A percentile compares a stretch with the other conserved stretches of the same genome.
phyloP scores from a whole-genome alignment of 208 protist species.

The Phytomonas sp. region DNA sequence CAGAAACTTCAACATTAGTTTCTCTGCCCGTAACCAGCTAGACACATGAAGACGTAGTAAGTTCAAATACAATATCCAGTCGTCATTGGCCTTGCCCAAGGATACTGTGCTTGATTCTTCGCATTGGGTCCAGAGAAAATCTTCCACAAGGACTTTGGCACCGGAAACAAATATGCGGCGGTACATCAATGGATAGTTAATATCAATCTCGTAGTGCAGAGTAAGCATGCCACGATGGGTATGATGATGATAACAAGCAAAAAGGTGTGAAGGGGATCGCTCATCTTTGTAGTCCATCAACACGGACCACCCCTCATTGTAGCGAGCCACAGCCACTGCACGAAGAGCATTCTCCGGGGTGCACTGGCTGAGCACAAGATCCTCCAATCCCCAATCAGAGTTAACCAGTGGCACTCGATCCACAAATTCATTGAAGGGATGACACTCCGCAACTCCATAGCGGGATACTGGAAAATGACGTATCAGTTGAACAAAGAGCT shows the following conservation, averaged over 20 bases:
- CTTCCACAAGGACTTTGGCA: constrained; percentile 54
- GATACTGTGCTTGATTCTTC: constrained; percentile 14
- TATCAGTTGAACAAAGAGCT: constrained; percentile 84
- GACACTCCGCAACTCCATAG: constrained; percentile 27
- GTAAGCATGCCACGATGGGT: constrained; percentile 60
- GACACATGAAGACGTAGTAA: constrained; percentile 56
- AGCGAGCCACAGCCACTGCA: constrained; percentile 49
- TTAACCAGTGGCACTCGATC: constrained; percentile 34
- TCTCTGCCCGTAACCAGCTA: constrained; percentile 55
- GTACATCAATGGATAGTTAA: constrained; percentile 53
- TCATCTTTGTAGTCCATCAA: constrained; percentile 58
- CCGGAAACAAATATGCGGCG: constrained; percentile 63
- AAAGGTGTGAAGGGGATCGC: constrained; percentile 32
- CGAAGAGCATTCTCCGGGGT: constrained; percentile 29
- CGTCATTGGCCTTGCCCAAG: constrained; percentile 18
- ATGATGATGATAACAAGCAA: constrained; percentile 49
- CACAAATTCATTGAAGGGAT: constrained; percentile 14
- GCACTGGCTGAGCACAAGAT: constrained; percentile 17
- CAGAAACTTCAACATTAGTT: constrained; percentile 43
- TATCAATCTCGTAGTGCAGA: constrained; percentile 72
- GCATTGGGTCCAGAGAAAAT: constrained; percentile 36
- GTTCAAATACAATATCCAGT: constrained; percentile 46
- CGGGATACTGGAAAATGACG: constrained; percentile 55
- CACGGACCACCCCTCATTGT: constrained; percentile 81
- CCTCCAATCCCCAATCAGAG: constrained; percentile 29